phyloP scores from a whole-genome alignment of 768 basidiomycete species.

The Trametes cingulata region DNA sequence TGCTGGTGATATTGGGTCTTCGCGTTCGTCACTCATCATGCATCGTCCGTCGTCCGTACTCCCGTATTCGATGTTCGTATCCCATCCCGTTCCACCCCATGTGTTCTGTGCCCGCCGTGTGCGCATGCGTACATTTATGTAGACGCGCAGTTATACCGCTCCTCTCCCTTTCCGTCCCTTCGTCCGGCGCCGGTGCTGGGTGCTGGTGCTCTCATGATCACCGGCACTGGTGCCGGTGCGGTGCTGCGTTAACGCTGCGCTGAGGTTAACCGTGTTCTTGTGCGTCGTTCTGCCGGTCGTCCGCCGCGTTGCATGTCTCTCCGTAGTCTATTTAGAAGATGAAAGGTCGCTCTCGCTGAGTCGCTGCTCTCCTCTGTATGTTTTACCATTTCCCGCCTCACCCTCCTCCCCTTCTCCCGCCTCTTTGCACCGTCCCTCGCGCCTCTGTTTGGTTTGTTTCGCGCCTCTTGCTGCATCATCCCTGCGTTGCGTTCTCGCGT shows the following conservation, averaged over 20 bases:
- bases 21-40: not conserved
- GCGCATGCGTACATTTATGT: not conserved
- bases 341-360: constrained; percentile 5
- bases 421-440: not conserved
- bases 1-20: constrained; percentile 11
- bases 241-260: too few relatives aligned
- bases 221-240: too few relatives aligned
- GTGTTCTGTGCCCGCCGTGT: not conserved
- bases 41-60: not conserved
- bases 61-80: not conserved
- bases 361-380: constrained; percentile 15
- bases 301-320: not conserved
- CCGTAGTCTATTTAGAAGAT: constrained; percentile 15
- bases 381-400: not conserved
- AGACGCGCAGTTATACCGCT: not conserved
- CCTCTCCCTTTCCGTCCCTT: not conserved
- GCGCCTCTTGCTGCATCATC: constrained; percentile 1
- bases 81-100: not conserved
- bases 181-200: not conserved
- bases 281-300: not conserved
- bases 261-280: not conserved
- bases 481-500: not conserved
- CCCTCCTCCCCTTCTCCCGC: not conserved
- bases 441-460: not conserved
- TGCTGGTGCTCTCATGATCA: not conserved